Conservation (phyloP, 768 basidiomycete genomes). For the Botryobasidium botryosum region DNA sequence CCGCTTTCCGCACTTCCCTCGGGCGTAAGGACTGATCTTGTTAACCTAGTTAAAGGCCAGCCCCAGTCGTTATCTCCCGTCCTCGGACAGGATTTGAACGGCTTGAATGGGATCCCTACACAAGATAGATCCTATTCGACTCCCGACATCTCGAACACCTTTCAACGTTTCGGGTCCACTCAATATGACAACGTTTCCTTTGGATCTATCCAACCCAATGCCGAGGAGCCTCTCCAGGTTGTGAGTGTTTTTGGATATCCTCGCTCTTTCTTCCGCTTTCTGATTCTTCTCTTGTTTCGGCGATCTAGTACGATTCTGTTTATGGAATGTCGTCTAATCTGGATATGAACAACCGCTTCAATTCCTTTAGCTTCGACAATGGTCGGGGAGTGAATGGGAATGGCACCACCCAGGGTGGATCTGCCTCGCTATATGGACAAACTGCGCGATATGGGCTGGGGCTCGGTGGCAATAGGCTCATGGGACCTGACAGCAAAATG, state of each 20-base stretch:
- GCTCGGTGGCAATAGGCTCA: conserved; percentile 19
- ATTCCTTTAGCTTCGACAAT: conserved; percentile 19
- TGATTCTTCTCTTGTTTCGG: neutral
- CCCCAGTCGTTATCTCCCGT: no score
- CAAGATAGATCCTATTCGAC: no score
- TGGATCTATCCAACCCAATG: conserved; percentile 31
- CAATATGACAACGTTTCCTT: conserved; percentile 41
- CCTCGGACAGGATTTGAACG: no score
- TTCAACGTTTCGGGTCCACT: conserved; percentile 16
- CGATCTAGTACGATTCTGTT: neutral
- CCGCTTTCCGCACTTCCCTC: no score
- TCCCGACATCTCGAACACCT: no score
- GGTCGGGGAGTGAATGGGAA: conserved; percentile 13
- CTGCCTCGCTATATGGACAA: no score
- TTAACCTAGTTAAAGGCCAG: no score
- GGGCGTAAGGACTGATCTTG: no score
- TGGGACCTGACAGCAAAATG: conserved; percentile 57
- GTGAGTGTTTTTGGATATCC: conserved; percentile 11
- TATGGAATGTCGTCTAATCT: neutral
- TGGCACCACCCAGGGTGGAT: conserved; percentile 14
- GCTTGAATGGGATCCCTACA: no score
- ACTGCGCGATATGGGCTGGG: no score
- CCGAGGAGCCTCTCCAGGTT: conserved; percentile 41
- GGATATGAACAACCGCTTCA: neutral
- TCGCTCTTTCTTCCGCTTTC: neutral